A percentile compares a stretch with the other conserved stretches of the same genome.
Evolutionary conservation across 176 grass and related monocot genomes (phyloP).

Genomic region (Rhynchospora breviuscula): DNA sequence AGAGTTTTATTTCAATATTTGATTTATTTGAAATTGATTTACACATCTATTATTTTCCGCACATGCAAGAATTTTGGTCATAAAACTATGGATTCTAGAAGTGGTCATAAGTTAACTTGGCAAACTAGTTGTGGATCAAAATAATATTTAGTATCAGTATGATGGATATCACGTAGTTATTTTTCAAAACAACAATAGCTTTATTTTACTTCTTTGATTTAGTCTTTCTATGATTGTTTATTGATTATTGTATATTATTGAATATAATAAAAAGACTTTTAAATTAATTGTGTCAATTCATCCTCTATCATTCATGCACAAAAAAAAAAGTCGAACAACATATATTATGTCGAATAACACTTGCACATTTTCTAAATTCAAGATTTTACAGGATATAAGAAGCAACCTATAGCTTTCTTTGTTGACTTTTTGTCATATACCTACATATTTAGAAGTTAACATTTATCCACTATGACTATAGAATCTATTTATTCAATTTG

Average conservation of each 20-base stretch:
- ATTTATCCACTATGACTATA: no score
- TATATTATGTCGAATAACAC: background rate
- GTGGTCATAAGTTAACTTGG: no score
- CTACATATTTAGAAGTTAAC: no score
- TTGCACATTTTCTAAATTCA: background rate
- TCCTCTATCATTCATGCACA: background rate
- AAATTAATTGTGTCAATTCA: background rate
- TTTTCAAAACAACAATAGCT: background rate
- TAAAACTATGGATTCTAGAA: background rate
- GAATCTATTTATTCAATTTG: no score
- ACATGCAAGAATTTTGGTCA: background rate
- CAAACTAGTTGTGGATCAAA: no score
- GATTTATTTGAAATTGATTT: background rate
- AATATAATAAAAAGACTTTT: background rate
- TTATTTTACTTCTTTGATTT: background rate
- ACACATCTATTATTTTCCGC: background rate
- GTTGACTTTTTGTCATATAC: no score
- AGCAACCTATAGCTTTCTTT: background rate
- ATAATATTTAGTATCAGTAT: background rate
- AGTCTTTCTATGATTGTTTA: background rate
- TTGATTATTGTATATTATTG: background rate
- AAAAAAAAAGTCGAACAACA: background rate
- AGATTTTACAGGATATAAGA: background rate
- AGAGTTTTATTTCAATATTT: no score
- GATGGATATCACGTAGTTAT: background rate